Percentiles rank a stretch among this genome's conserved stretches.
phyloP scores from a whole-genome alignment of 306 rosid genomes.

The Acacia crassicarpa region DNA sequence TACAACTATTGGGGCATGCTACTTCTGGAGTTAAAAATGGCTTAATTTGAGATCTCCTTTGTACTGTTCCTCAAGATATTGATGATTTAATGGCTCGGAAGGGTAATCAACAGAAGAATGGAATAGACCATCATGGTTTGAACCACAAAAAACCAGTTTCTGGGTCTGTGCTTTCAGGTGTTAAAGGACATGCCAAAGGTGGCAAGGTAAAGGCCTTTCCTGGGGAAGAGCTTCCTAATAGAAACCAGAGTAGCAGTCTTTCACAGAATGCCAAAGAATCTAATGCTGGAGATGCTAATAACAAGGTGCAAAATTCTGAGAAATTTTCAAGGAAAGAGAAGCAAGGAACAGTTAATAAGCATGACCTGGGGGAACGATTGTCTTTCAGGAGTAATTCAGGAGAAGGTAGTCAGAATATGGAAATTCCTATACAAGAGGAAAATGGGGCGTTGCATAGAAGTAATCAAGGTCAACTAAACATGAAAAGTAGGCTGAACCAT shows the following conservation, averaged over 20 bases:
- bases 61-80: slow-evolving; percentile 16
- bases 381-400: slow-evolving; percentile 42
- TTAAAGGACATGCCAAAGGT: slow-evolving; percentile 49
- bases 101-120: slow-evolving; percentile 87
- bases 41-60: slow-evolving; percentile 27
- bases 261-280: slow-evolving; percentile 40
- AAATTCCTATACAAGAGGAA: slow-evolving; percentile 48
- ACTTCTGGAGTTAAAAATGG: slow-evolving; percentile 34
- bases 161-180: slow-evolving; percentile 48
- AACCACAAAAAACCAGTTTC: slow-evolving; percentile 58
- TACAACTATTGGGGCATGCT: background rate
- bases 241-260: slow-evolving; percentile 37
- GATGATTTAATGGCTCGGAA: slow-evolving; percentile 81
- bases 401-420: slow-evolving; percentile 37
- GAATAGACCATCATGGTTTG: slow-evolving; percentile 53
- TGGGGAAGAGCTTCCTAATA: slow-evolving; percentile 58
- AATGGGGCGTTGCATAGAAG: slow-evolving; percentile 37
- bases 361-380: slow-evolving; percentile 36
- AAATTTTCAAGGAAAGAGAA: slow-evolving; percentile 57
- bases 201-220: slow-evolving; percentile 57
- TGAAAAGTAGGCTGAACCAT: slow-evolving; percentile 42
- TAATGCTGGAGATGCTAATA: slow-evolving; percentile 42
- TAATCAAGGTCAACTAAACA: slow-evolving; percentile 42
- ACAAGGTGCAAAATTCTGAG: slow-evolving; percentile 35
- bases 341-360: slow-evolving; percentile 46